Conservation (phyloP, 352 stramenopile genomes). For the Phytophthora rubi region DNA sequence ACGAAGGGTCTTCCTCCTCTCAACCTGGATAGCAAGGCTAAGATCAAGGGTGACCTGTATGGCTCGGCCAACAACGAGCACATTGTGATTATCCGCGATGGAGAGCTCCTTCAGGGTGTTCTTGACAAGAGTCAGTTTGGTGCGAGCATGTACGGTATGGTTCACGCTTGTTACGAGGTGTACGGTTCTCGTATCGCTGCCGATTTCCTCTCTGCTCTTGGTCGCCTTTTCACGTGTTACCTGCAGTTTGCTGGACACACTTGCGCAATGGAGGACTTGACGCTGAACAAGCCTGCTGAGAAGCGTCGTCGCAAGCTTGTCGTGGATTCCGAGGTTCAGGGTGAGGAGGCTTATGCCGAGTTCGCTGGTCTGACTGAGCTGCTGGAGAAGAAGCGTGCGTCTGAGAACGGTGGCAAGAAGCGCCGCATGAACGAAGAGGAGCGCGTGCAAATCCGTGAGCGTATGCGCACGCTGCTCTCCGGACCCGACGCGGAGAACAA, state of each 20-base stretch:
- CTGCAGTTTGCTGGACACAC: conserved; percentile 99
- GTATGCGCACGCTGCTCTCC: conserved; percentile 79
- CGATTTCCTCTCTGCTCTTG: conserved; percentile 82
- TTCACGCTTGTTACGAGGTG: conserved; percentile 97
- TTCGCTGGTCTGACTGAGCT: conserved; percentile 82
- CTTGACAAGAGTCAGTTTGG: conserved; percentile 99
- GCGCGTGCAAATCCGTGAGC: conserved; percentile 69
- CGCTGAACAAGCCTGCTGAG: conserved; percentile 95
- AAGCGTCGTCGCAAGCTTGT: conserved; percentile 92
- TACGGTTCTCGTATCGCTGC: conserved; percentile 86
- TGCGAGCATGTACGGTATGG: conserved; percentile 97
- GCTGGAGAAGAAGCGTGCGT: conserved; percentile 61
- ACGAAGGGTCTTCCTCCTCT: conserved; percentile 91
- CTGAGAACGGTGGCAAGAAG: conserved; percentile 63
- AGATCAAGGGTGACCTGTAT: conserved; percentile 96
- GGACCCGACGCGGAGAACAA: conserved; percentile 77
- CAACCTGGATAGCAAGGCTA: conserved; percentile 95
- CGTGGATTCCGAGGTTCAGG: conserved; percentile 74
- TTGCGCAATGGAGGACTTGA: conserved; percentile 99
- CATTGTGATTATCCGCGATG: conserved; percentile 96
- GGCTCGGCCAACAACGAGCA: conserved; percentile 96
- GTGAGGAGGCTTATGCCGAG: conserved; percentile 87
- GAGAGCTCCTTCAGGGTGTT: conserved; percentile 96
- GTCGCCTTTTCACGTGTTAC: conserved; percentile 97
- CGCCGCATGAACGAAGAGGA: conserved; percentile 88